Percentiles rank a stretch among this genome's conserved stretches.
These are phyloP conservation scores for Plasmodium berghei DNA, from an alignment of 169 alveolate species.

Conservation along the genomic window DNA sequence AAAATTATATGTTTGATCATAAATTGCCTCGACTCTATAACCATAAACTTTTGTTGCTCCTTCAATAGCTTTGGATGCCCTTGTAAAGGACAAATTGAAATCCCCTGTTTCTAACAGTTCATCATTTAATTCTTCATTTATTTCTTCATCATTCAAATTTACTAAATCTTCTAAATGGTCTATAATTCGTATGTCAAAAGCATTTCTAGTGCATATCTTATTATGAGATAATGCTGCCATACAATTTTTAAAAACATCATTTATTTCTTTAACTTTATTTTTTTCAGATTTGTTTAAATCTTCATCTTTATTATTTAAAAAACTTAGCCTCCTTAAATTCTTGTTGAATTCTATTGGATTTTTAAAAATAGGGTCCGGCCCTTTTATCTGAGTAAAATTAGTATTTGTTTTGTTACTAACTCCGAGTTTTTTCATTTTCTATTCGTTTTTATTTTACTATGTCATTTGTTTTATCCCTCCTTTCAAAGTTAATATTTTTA, in stretches of 20 bases:
- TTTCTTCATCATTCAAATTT: slow-evolving; percentile 82
- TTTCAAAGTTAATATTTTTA: too few species aligned
- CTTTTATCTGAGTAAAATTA: slow-evolving; percentile 20
- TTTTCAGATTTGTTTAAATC: slow-evolving; percentile 45
- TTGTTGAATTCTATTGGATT: slow-evolving; percentile 70
- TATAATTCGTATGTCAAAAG: slow-evolving; percentile 88
- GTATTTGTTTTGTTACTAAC: slow-evolving; percentile 20
- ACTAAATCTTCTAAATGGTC: slow-evolving; percentile 90
- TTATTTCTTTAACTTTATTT: slow-evolving; percentile 78
- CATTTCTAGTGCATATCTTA: slow-evolving; percentile 88
- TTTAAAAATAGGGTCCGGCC: slow-evolving; percentile 29
- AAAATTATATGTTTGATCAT: slow-evolving; percentile 85
- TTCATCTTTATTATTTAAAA: slow-evolving; percentile 47
- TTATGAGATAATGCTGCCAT: slow-evolving; percentile 87
- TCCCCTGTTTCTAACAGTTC: slow-evolving; percentile 75
- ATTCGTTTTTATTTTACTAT: neutral
- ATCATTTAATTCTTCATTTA: slow-evolving; percentile 78
- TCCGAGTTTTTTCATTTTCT: slow-evolving; percentile 59
- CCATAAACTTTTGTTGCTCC: slow-evolving; percentile 87
- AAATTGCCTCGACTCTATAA: slow-evolving; percentile 87
- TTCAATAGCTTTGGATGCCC: slow-evolving; percentile 86
- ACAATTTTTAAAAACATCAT: slow-evolving; percentile 84
- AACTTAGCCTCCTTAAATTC: slow-evolving; percentile 49
- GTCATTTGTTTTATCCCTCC: too few species aligned
- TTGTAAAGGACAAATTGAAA: slow-evolving; percentile 78